Evolutionary conservation across 1,139 yeast genomes (phyloP).

Genomic region (Geotrichum restrictum): DNA sequence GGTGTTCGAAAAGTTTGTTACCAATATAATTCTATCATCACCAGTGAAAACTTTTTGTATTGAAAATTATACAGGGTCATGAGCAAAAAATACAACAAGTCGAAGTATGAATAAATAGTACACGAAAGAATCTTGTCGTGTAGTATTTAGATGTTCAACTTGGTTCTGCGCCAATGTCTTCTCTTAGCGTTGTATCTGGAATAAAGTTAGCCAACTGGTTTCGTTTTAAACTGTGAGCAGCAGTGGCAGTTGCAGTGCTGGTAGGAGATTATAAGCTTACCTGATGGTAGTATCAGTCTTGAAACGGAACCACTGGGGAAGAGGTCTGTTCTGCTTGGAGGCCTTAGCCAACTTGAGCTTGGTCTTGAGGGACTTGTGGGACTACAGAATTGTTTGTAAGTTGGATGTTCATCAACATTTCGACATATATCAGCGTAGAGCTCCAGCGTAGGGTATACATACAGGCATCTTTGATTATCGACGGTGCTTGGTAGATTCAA

Average conservation of each 20-base stretch:
- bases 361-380: constrained; percentile 96
- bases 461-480: constrained; percentile 21
- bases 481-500: constrained; percentile 10
- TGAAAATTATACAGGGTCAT: constrained; percentile 4
- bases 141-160: constrained; percentile 82
- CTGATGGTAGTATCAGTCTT: constrained; percentile 95
- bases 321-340: constrained; percentile 98
- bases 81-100: neutral
- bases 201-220: neutral
- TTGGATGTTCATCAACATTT: neutral
- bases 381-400: constrained; percentile 37
- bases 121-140: constrained; percentile 2
- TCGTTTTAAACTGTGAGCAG: neutral
- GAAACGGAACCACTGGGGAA: constrained; percentile 99
- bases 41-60: constrained; percentile 8
- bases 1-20: neutral
- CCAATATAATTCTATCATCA: neutral
- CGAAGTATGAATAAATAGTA: constrained; percentile 3
- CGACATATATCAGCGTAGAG: neutral
- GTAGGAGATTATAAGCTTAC: constrained; percentile 33
- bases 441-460: constrained; percentile 8
- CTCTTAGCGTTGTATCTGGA: constrained; percentile 92
- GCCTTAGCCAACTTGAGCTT: constrained; percentile 99
- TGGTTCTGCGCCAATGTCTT: constrained; percentile 99
- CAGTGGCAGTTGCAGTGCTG: neutral